Base-by-base conservation (phyloP, 495 filamentous ascomycete species). In the Lasiosphaeris hirsuta region DNA sequence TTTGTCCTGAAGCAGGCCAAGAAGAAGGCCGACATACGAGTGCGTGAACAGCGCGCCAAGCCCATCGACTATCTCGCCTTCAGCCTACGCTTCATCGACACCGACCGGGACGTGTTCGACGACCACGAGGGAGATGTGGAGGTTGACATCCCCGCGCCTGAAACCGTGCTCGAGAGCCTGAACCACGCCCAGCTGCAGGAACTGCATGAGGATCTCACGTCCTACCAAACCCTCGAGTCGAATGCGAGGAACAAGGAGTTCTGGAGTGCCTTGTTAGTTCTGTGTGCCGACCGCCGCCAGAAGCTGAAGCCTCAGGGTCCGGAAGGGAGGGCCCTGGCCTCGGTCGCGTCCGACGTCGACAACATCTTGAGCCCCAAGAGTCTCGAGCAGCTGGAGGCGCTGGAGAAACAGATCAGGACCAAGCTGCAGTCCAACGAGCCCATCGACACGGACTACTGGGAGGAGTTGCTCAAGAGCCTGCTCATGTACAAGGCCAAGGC, bases 381-480 rank as follows among this genome's bases (percentile, higher is more conserved):
- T n/a, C 86, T 89, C 40, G 86, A 91, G 66, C 90, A 97, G 63
- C 79, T 98, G 6, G 84, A 91, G 68, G 79, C 78, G 17, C 77
- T 98, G 23, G 94, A 97, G 73, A 81, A 76, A 51, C 91, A 96
- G 69, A 92, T 98, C 62, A 83, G 81, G 60, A 75, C 75, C 8
- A 98, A 97, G 71, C 70, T 98, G 39, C 79, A 86, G 41, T 94
- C 90, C 10, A 86, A 96, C 60, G 92, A 97, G 68, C 87, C 89
- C 9, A 91, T 97, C 65, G 95, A 98, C 75, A 90, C 87, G 4
- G 94, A 98, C 69, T 98, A 97, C 70, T 98, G 94, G 94, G 91
- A 96, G 62, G 89, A 95, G 64, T 80, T 98, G 2, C 78, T 97
- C 46, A 84, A 86, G 60, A 96, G 87, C 65, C 74, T 98, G 40